phyloP scores from a whole-genome alignment of 768 basidiomycete genomes.

The Fomitopsis serialis region DNA sequence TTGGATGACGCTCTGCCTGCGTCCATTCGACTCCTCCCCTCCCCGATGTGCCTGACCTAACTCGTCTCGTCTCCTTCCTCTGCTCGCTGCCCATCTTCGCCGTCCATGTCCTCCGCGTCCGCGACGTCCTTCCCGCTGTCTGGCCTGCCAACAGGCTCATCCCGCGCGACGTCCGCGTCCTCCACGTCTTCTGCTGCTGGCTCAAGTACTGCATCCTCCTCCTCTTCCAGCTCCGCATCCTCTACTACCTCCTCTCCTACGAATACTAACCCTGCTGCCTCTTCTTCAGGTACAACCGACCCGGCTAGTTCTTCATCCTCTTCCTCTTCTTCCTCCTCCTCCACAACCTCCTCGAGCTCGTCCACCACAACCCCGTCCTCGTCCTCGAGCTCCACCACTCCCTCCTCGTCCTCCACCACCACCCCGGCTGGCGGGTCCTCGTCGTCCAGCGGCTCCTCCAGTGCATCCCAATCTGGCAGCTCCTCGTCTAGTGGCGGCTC shows the following conservation, averaged over 20 bases:
- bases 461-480: background rate
- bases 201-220: constrained; percentile 4
- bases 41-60: too few species aligned
- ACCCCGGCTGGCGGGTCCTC: constrained; percentile 1
- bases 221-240: constrained; percentile 1
- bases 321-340: constrained; percentile 5
- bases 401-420: constrained; percentile 4
- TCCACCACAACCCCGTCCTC: constrained; percentile 2
- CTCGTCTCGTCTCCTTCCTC: too few species aligned
- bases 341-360: constrained; percentile 3
- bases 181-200: constrained; percentile 4
- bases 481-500: background rate
- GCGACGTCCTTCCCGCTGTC: background rate
- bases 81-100: background rate
- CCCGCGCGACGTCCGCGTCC: constrained; percentile 11
- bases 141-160: background rate
- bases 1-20: too few species aligned
- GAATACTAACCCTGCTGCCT: background rate
- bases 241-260: background rate
- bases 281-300: background rate
- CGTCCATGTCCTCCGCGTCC: constrained; percentile 10
- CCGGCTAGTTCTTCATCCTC: constrained; percentile 4
- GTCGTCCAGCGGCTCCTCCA: background rate
- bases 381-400: constrained; percentile 4
- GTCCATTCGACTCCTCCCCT: too few species aligned